Evolutionary conservation across 257 asterid species (phyloP).

Genomic region (Galeopsis tetrahit): DNA sequence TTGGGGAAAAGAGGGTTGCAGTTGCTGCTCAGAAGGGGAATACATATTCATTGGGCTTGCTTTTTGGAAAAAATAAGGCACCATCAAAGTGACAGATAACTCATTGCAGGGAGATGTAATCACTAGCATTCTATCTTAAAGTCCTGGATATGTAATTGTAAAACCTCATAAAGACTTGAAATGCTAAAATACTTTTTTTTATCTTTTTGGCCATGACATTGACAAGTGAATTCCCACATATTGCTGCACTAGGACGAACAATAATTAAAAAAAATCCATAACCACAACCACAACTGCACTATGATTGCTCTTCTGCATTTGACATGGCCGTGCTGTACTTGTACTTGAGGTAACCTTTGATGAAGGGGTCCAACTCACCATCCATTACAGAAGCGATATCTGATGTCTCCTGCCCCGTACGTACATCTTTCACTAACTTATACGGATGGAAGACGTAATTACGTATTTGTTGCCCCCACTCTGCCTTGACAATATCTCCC

Average conservation of each 20-base stretch:
- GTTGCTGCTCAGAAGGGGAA: constrained; percentile 82
- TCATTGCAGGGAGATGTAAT: neutral
- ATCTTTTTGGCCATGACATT: neutral
- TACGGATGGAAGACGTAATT: constrained; percentile 96
- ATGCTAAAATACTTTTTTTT: neutral
- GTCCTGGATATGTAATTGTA: neutral
- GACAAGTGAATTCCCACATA: neutral
- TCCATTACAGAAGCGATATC: constrained; percentile 91
- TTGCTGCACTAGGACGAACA: neutral
- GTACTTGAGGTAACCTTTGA: constrained; percentile 81
- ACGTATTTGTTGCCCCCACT: constrained; percentile 98
- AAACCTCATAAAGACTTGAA: constrained; percentile 11
- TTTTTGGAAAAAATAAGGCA: constrained; percentile 67
- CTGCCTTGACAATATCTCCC: constrained; percentile 92
- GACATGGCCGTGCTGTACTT: constrained; percentile 64
- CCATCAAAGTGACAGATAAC: constrained; percentile 31
- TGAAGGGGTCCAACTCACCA: constrained; percentile 91
- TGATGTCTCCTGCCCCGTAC: constrained; percentile 81
- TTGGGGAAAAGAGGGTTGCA: constrained; percentile 81
- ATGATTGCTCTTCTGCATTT: constrained; percentile 33
- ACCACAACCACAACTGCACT: neutral
- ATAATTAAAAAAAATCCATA: neutral
- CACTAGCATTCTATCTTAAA: neutral
- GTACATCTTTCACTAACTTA: constrained; percentile 89
- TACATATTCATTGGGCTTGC: constrained; percentile 78